phyloP scores from a whole-genome alignment of 225 moss, liverwort and hornwort genomes.

The Physcomitrellopsis africana region DNA sequence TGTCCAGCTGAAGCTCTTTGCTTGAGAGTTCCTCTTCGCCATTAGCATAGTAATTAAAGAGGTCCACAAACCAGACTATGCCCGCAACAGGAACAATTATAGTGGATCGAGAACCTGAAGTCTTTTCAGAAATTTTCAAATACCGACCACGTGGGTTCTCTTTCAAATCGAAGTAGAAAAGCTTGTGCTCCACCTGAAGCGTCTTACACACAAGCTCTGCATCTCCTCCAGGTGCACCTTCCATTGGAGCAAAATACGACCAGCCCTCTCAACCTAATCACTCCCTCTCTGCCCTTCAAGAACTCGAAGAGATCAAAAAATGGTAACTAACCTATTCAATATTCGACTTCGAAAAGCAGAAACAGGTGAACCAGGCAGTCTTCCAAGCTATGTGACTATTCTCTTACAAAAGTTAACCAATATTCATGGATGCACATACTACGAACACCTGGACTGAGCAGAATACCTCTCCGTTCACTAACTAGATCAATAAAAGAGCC shows the following conservation, averaged over 20 bases:
- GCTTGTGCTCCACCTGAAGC: slow-evolving; percentile 81
- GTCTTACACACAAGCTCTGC: slow-evolving; percentile 73
- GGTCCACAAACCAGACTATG: slow-evolving; percentile 73
- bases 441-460: not conserved
- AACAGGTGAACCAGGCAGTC: slow-evolving; percentile 5
- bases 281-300: slow-evolving; percentile 18
- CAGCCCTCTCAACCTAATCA: slow-evolving; percentile 13
- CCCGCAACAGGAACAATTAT: slow-evolving; percentile 75
- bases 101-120: slow-evolving; percentile 68
- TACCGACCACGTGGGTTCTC: slow-evolving; percentile 72
- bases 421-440: not conserved
- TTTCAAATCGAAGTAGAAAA: slow-evolving; percentile 74
- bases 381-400: slow-evolving; percentile 2
- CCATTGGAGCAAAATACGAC: slow-evolving; percentile 52
- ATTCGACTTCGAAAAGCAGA: not conserved
- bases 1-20: slow-evolving; percentile 76
- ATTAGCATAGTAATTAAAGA: slow-evolving; percentile 73
- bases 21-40: slow-evolving; percentile 72
- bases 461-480: not conserved
- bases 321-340: not conserved
- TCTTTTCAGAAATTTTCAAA: slow-evolving; percentile 72
- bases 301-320: slow-evolving; percentile 11
- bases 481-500: not conserved
- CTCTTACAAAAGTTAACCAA: not conserved
- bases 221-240: slow-evolving; percentile 68